Conservation (phyloP, 345 rosid species). For the Salix viminalis region DNA sequence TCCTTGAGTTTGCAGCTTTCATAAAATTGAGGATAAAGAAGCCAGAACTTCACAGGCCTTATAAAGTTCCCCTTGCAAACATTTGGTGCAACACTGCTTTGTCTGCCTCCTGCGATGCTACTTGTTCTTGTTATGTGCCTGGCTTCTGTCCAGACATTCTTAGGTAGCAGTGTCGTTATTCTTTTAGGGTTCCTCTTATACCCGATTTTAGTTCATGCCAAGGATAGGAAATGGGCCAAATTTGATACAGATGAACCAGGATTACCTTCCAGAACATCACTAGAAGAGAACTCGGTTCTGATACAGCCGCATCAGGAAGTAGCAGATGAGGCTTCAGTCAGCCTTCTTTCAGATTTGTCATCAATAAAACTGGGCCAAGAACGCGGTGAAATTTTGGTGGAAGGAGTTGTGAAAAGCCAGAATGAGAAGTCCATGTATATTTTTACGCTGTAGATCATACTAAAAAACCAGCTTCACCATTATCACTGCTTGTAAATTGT, state of each 20-base stretch:
- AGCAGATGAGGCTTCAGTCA: constrained; percentile 48
- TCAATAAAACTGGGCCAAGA: constrained; percentile 8
- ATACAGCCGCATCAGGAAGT: constrained; percentile 27
- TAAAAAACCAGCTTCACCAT: background rate
- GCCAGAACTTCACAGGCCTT: constrained; percentile 81
- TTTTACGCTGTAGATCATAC: background rate
- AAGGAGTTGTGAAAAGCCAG: constrained; percentile 29
- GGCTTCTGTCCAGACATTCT: constrained; percentile 60
- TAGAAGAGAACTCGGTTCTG: constrained; percentile 10
- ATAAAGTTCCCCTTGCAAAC: constrained; percentile 73
- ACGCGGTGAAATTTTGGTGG: constrained; percentile 12
- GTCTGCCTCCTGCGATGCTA: constrained; percentile 73
- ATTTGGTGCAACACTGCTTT: constrained; percentile 58
- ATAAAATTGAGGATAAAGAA: constrained; percentile 66
- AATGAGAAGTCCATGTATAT: constrained; percentile 9
- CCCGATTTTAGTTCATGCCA: constrained; percentile 47
- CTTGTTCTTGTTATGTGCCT: constrained; percentile 82
- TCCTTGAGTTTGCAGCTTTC: constrained; percentile 91
- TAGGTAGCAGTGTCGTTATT: constrained; percentile 56
- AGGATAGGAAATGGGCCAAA: constrained; percentile 45
- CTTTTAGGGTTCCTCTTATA: constrained; percentile 55
- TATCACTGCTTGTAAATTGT: background rate
- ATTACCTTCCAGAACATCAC: background rate
- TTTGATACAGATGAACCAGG: constrained; percentile 33
- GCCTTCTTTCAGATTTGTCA: constrained; percentile 41